A percentile compares a stretch with the other conserved stretches of the same genome.
Evolutionary conservation across 345 rosid genomes (phyloP).

Genomic region (Salix purpurea): DNA sequence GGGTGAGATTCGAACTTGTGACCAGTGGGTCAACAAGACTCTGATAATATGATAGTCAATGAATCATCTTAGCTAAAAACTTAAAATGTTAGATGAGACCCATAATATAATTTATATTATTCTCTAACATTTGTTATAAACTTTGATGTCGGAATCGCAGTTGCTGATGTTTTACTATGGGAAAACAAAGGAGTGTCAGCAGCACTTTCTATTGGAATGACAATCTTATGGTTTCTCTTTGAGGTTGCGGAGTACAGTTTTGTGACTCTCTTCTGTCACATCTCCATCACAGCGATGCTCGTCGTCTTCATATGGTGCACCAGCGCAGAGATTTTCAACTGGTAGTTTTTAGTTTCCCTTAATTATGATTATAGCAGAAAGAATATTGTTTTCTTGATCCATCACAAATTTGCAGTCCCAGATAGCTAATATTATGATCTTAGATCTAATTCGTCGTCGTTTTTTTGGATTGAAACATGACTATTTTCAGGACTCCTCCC

Average conservation of each 20-base stretch:
- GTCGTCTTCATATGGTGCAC: constrained; percentile 61
- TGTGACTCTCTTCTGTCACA: constrained; percentile 67
- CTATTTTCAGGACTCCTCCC: constrained; percentile 53
- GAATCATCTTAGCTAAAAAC: fast-evolving
- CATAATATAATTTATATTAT: too few relatives aligned
- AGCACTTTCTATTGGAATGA: constrained; percentile 44
- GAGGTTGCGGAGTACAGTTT: constrained; percentile 84
- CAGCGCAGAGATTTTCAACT: constrained; percentile 49
- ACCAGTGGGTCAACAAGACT: fast-evolving
- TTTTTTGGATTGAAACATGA: neutral
- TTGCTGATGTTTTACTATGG: constrained; percentile 82
- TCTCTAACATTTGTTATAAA: neutral
- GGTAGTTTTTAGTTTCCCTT: constrained; percentile 30
- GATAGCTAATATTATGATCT: too few relatives aligned
- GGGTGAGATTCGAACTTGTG: too few relatives aligned
- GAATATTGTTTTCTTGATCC: neutral
- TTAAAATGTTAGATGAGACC: fast-evolving
- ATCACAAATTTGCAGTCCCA: neutral
- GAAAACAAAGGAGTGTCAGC: constrained; percentile 51
- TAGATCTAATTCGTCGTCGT: too few relatives aligned
- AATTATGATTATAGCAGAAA: neutral
- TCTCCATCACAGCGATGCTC: constrained; percentile 66
- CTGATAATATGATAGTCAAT: fast-evolving
- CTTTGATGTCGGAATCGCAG: constrained; percentile 30
- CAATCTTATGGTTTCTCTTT: constrained; percentile 73